These are phyloP conservation scores for Diaporthe citri DNA, from an alignment of 2,329 filamentous ascomycete genomes.

Conservation along the genomic window DNA sequence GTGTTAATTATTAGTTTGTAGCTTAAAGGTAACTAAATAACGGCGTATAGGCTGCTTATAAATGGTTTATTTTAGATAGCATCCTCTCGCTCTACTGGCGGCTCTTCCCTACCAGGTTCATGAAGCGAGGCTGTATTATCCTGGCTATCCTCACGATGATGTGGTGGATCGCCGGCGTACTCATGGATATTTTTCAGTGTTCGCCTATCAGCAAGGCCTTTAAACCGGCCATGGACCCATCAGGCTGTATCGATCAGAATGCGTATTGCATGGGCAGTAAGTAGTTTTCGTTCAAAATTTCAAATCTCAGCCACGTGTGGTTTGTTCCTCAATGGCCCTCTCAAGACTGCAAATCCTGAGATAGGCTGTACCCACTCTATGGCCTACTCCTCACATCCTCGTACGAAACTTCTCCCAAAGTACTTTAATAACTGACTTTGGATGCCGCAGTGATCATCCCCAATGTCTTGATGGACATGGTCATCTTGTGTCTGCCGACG, in stretches of 20 bases:
- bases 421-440: neutral
- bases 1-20: no score
- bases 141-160: neutral
- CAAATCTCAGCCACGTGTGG: neutral
- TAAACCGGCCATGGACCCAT: neutral
- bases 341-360: no score
- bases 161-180: slow-evolving; percentile 21
- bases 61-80: no score
- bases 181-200: slow-evolving; percentile 30
- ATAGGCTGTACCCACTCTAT: neutral
- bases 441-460: neutral
- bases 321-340: neutral
- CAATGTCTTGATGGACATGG: slow-evolving; percentile 19
- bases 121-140: slow-evolving; percentile 31
- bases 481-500: slow-evolving; percentile 28
- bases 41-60: no score
- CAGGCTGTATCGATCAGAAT: neutral
- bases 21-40: no score
- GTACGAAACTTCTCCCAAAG: neutral
- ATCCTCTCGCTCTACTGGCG: slow-evolving; percentile 29
- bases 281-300: neutral
- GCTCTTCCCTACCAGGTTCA: slow-evolving; percentile 30
- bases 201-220: slow-evolving; percentile 5
- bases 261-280: slow-evolving; percentile 4
- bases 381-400: neutral